These are phyloP conservation scores for Lentinus polychrous DNA, from an alignment of 1,284 basidiomycete species.

Conservation along the genomic window DNA sequence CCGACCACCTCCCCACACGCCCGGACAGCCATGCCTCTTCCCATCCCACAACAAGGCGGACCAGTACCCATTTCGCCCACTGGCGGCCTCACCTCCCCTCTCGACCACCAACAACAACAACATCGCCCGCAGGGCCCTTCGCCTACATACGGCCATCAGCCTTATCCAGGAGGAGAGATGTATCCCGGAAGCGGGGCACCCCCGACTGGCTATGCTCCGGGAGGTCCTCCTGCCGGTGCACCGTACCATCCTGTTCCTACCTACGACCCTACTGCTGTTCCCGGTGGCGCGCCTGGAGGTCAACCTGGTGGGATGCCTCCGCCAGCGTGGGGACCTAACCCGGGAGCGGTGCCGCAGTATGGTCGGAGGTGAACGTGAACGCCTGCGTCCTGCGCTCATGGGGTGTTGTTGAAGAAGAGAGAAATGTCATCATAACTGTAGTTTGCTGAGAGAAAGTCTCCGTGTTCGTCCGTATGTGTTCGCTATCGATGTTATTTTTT, in stretches of 20 bases:
- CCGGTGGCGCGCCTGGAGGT: background rate
- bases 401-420: no score
- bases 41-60: slow-evolving; percentile 4
- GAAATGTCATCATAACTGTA: no score
- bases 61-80: slow-evolving; percentile 6
- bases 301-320: slow-evolving; percentile 1
- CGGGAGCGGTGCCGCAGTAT: slow-evolving; percentile 3
- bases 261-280: background rate
- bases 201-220: slow-evolving; percentile 3
- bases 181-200: background rate
- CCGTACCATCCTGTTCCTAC: background rate
- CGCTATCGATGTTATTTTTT: background rate
- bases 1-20: slow-evolving; percentile 8
- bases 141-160: slow-evolving; percentile 1
- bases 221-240: background rate
- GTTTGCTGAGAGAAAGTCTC: no score
- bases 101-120: slow-evolving; percentile 7
- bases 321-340: slow-evolving; percentile 1
- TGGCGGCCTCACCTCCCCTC: background rate
- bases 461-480: background rate
- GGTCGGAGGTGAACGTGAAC: background rate
- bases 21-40: slow-evolving; percentile 5
- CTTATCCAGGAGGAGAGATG: slow-evolving; percentile 4
- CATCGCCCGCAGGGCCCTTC: slow-evolving; percentile 1
- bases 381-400: no score